Evolutionary conservation across 306 rosid species (phyloP).

Genomic region (Corylus heterophylla): DNA sequence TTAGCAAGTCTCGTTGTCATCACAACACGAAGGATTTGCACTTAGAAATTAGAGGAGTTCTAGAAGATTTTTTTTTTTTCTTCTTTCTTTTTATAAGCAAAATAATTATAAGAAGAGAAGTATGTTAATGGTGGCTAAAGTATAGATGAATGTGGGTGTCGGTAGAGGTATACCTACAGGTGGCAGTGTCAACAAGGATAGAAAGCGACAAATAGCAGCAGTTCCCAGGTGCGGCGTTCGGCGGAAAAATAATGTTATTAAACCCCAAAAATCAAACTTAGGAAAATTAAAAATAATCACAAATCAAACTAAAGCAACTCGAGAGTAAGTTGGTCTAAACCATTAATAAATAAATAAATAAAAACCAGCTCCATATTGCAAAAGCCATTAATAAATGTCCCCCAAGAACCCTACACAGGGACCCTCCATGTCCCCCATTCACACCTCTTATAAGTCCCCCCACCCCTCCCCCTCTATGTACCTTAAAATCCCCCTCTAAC

Average conservation of each 20-base stretch:
- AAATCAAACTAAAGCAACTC: not conserved
- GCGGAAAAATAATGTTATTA: slow-evolving; percentile 52
- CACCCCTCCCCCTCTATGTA: slow-evolving; percentile 27
- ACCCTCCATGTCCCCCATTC: slow-evolving; percentile 64
- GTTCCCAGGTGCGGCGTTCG: slow-evolving; percentile 98
- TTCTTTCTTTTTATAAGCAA: not conserved
- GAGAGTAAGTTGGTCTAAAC: slow-evolving; percentile 14
- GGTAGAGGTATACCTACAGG: slow-evolving; percentile 43
- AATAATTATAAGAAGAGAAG: not conserved
- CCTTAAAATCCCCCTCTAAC: slow-evolving; percentile 22
- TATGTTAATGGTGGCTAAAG: slow-evolving; percentile 16
- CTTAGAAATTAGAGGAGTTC: no score
- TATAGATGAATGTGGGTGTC: slow-evolving; percentile 24
- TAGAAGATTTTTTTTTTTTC: no score
- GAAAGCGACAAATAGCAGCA: slow-evolving; percentile 66
- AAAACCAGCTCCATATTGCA: slow-evolving; percentile 33
- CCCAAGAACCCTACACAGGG: slow-evolving; percentile 62
- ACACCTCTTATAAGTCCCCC: slow-evolving; percentile 40
- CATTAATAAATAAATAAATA: not conserved
- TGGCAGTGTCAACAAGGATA: slow-evolving; percentile 37
- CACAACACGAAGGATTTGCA: no score
- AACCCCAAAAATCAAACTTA: slow-evolving; percentile 32
- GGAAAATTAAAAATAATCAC: not conserved
- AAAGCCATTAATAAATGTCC: slow-evolving; percentile 61
- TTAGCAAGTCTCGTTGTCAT: no score